These are phyloP conservation scores for Apophysomyces sp. DNA, from an alignment of 371 early-diverging fungal genomes.

Conservation along the genomic window DNA sequence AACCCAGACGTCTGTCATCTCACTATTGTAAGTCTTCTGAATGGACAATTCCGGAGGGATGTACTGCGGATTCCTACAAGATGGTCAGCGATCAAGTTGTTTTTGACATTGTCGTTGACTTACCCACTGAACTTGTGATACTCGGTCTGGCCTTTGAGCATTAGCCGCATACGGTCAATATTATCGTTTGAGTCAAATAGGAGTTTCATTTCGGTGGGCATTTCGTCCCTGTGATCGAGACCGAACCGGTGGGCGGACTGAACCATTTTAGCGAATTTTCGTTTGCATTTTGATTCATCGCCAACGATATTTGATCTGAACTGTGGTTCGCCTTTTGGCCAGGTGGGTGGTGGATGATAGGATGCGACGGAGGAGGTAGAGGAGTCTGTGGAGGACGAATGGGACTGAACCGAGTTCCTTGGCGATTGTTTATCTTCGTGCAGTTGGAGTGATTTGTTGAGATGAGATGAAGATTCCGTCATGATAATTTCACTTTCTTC, in stretches of 20 bases:
- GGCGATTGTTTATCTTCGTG: not conserved
- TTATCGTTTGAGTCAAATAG: conserved; percentile 32
- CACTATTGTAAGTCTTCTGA: conserved; percentile 9
- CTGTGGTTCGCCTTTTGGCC: conserved; percentile 20
- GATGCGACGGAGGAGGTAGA: conserved; percentile 10
- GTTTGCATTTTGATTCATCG: conserved; percentile 33
- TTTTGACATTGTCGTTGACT: not conserved
- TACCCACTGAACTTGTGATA: conserved; percentile 36
- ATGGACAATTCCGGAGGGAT: conserved; percentile 39
- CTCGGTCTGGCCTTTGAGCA: conserved; percentile 21
- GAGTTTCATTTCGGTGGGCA: conserved; percentile 26
- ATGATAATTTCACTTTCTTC: conserved; percentile 42
- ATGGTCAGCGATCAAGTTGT: not conserved
- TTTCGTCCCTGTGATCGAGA: conserved; percentile 13
- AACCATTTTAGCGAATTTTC: conserved; percentile 38
- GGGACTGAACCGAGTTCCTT: not conserved
- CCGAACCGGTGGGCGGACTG: conserved; percentile 26
- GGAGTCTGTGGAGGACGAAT: conserved; percentile 8
- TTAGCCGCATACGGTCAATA: conserved; percentile 25
- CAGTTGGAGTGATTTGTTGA: conserved; percentile 5
- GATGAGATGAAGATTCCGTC: conserved; percentile 17
- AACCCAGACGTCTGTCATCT: conserved; percentile 35
- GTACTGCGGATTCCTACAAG: conserved; percentile 32
- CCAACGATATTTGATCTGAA: conserved; percentile 20
- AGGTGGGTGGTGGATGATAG: conserved; percentile 15